Base-by-base conservation (phyloP, 2,329 filamentous ascomycete species). In the Coleophoma cylindrospora region DNA sequence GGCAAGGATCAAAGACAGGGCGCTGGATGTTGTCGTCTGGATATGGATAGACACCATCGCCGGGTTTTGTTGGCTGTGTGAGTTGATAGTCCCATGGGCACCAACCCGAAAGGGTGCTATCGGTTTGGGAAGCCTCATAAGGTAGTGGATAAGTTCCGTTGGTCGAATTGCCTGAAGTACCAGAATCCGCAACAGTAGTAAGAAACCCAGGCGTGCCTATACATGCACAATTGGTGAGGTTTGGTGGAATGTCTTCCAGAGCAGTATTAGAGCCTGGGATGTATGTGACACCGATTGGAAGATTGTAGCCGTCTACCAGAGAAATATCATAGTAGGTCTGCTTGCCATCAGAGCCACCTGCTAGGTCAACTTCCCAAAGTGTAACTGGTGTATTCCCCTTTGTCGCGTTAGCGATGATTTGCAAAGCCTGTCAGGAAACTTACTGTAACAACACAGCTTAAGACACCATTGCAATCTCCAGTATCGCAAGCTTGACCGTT, bases 281-380 rank as follows among this genome's bases (percentile, higher is more conserved):
- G 57, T 83, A 79, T 49, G 76, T 73, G 62, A 82, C 80, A 32
- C 80, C 84, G 54, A 91, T 64, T 2, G 87, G 86, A 1, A 92
- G 69, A 63, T 92, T 92, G 75, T 92, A 92, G 45, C 89, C 89
- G 63, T 94, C 89, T 19, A 94, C 89, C 3, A 92, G 75, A 38
- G 87, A 91, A 55, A 94, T 88, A 66, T 94, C 89, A 69, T 91
- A 92, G 66, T 89, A 94, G 10, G 83, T 86, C 63, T 91, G 85
- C 51, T 64, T 68, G 45, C 72, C 71, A 19, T 74, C 72, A 40
- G 76, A 70, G 32, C 85, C 84, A 27, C 84, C 86, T 45, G 81
- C 78, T 14, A 92, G 76, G 49, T 86, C 90, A 68, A 94, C 91
- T 64, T 95, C 89, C 37, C 86, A 88, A 12, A 95, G 77, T 1